Evolutionary conservation across 495 filamentous ascomycete species (phyloP).

Genomic region (Cenococcum geophilum): DNA sequence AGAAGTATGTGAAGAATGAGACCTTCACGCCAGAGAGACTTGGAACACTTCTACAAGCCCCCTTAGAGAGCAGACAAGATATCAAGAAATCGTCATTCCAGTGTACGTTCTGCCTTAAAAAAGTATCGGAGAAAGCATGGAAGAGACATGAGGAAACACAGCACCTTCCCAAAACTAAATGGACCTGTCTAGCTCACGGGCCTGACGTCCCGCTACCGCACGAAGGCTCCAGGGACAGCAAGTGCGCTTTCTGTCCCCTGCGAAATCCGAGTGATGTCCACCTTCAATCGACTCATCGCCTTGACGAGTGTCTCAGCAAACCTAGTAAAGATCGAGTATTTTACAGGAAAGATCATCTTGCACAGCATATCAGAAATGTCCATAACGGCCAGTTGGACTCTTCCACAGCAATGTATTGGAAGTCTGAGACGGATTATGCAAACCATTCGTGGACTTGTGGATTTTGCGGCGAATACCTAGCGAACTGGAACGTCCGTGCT

Average conservation of each 20-base stretch:
- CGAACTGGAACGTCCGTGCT: background rate
- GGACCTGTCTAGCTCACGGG: background rate
- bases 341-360: constrained; percentile 1
- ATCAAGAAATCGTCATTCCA: background rate
- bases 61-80: background rate
- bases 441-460: background rate
- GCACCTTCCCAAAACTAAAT: background rate
- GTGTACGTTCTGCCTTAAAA: background rate
- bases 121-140: background rate
- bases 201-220: background rate
- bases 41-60: background rate
- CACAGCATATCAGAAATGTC: background rate
- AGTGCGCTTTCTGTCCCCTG: background rate
- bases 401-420: background rate
- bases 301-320: background rate
- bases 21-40: too few species aligned
- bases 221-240: background rate
- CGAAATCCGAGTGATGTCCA: background rate
- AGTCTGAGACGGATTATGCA: background rate
- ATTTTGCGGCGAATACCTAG: background rate
- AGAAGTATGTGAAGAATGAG: background rate
- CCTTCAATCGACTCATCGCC: background rate
- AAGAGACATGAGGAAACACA: constrained; percentile 1
- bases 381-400: background rate
- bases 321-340: background rate